Conservation (phyloP, 2,329 filamentous ascomycete species). For the Exophiala bonariae region DNA sequence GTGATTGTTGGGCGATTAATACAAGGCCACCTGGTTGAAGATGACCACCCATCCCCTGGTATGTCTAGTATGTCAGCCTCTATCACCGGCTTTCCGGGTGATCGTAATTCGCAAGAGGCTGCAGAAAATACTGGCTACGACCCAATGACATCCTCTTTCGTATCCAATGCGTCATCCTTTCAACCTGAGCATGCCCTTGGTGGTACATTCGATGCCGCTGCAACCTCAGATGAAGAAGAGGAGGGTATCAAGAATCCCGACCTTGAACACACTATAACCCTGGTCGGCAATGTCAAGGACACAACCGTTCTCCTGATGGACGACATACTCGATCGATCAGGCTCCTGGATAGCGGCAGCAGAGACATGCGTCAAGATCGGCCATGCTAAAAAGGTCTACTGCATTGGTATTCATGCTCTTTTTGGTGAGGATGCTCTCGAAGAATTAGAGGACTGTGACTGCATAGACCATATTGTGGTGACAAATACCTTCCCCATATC, state of each 20-base stretch:
- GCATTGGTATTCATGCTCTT: constrained; percentile 93
- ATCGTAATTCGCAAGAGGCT: constrained; percentile 48
- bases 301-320: constrained; percentile 92
- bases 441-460: constrained; percentile 87
- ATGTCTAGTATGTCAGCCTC: constrained; percentile 66
- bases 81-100: constrained; percentile 52
- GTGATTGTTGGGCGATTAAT: constrained; percentile 89
- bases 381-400: constrained; percentile 89
- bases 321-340: constrained; percentile 98
- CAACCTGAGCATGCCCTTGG: constrained; percentile 72
- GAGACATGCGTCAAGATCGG: constrained; percentile 89
- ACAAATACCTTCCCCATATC: constrained; percentile 96
- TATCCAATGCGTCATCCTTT: constrained; percentile 77
- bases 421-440: constrained; percentile 88
- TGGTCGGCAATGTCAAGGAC: constrained; percentile 92
- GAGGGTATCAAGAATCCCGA: constrained; percentile 78
- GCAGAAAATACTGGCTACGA: constrained; percentile 64
- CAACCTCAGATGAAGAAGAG: constrained; percentile 87
- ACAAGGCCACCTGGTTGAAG: constrained; percentile 92
- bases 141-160: constrained; percentile 77
- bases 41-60: constrained; percentile 80
- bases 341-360: constrained; percentile 94
- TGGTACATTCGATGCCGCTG: constrained; percentile 80
- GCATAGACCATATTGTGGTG: constrained; percentile 90
- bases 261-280: constrained; percentile 90